These are phyloP conservation scores for Russula lepida DNA, from an alignment of 768 basidiomycete genomes.

Conservation along the genomic window DNA sequence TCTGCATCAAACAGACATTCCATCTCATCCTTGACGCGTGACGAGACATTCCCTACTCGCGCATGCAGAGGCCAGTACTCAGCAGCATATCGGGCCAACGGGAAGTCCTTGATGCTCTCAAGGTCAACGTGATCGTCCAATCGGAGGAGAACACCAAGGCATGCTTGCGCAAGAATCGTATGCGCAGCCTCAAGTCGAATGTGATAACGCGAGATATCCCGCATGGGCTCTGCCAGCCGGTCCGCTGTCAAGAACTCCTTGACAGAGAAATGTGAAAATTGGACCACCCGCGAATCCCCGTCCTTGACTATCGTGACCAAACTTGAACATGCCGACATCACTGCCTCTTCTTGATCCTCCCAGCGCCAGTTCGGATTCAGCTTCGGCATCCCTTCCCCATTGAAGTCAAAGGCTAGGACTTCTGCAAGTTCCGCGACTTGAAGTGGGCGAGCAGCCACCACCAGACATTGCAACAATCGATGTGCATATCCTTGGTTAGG, in stretches of 20 bases:
- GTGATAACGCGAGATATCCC: background rate
- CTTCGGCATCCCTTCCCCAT: background rate
- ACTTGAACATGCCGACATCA: background rate
- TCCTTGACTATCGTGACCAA: background rate
- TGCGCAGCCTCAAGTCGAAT: background rate
- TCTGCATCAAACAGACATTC: background rate
- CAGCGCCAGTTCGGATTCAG: background rate
- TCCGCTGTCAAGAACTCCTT: background rate
- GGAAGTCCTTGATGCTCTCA: background rate
- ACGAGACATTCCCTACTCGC: background rate
- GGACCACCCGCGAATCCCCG: background rate
- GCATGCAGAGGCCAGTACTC: background rate
- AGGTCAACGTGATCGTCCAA: background rate
- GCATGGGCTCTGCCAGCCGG: background rate
- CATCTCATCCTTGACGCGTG: background rate
- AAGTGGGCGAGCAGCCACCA: background rate
- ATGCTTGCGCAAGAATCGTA: background rate
- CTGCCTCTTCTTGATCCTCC: background rate
- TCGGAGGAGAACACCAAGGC: background rate
- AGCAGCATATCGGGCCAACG: background rate
- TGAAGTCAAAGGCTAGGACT: background rate
- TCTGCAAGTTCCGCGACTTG: background rate
- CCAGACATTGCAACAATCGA: conserved; percentile 3
- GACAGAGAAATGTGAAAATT: background rate
- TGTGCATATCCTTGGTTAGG: background rate